Conservation (phyloP, 441 rosid species). For the Mallotus japonicus region DNA sequence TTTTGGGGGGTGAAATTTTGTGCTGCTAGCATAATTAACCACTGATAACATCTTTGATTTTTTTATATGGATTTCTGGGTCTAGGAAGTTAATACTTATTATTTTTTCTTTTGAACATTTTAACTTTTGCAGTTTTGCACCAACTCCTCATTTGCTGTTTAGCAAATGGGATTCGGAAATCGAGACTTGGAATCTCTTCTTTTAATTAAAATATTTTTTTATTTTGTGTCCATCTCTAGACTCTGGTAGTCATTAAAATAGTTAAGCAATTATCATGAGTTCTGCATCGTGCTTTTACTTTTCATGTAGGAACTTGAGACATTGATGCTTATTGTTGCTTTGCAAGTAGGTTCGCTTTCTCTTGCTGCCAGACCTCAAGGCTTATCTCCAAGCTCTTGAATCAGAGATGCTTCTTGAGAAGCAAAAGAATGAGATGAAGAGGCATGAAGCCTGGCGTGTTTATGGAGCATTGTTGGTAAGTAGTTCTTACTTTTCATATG, state of each 20-base stretch:
- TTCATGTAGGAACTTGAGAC: conserved; percentile 9
- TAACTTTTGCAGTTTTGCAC: background rate
- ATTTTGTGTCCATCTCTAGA: background rate
- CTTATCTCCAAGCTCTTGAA: conserved; percentile 76
- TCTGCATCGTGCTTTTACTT: background rate
- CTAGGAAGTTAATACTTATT: background rate
- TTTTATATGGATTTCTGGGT: background rate
- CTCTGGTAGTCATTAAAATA: background rate
- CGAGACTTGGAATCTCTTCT: background rate
- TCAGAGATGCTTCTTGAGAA: conserved; percentile 83
- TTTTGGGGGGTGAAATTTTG: background rate
- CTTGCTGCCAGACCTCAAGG: conserved; percentile 73
- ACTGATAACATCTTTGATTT: background rate
- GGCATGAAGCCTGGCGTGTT: conserved; percentile 91
- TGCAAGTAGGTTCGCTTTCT: conserved; percentile 66
- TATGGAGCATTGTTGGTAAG: conserved; percentile 87
- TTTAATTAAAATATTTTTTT: background rate
- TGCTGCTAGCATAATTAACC: background rate
- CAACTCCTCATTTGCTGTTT: background rate
- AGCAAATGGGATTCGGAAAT: background rate
- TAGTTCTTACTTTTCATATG: conserved; percentile 11
- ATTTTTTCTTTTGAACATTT: background rate
- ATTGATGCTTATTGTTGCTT: conserved; percentile 24
- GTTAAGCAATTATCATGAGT: background rate
- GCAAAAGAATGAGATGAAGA: conserved; percentile 83